Percentiles rank a stretch among this genome's conserved stretches.
Evolutionary conservation across 441 rosid species (phyloP).

Genomic region (Gossypium davidsonii): DNA sequence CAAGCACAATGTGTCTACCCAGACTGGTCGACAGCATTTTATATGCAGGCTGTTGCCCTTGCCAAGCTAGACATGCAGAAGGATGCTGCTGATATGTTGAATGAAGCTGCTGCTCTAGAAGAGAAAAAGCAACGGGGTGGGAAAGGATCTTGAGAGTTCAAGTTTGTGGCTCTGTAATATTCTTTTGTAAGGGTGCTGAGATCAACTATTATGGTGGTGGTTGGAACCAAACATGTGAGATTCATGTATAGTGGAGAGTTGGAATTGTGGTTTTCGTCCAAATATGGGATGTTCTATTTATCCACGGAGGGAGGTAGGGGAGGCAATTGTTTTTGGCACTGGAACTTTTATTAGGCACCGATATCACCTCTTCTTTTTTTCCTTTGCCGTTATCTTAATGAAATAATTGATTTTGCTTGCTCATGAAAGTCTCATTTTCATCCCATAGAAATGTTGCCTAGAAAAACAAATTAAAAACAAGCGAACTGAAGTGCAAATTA

Average conservation of each 20-base stretch:
- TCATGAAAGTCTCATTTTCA: not conserved
- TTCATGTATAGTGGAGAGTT: constrained; percentile 22
- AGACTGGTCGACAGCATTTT: constrained; percentile 95
- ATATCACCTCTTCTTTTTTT: not conserved
- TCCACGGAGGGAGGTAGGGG: constrained; percentile 15
- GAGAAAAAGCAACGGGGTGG: constrained; percentile 69
- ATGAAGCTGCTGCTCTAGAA: constrained; percentile 84
- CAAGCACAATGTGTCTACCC: constrained; percentile 93
- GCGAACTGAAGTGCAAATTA: not conserved
- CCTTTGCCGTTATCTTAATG: constrained; percentile 11
- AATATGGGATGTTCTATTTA: constrained; percentile 23
- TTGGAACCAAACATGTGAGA: constrained; percentile 23
- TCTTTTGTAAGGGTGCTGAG: constrained; percentile 22
- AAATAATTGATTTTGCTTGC: constrained; percentile 14
- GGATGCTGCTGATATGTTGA: constrained; percentile 91
- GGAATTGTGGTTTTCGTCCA: constrained; percentile 22
- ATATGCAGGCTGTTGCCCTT: constrained; percentile 92
- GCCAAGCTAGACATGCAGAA: constrained; percentile 91
- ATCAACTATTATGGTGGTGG: constrained; percentile 12
- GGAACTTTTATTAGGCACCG: not conserved
- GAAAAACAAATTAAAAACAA: not conserved
- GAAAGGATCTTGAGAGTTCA: constrained; percentile 32
- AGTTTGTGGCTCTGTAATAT: constrained; percentile 6
- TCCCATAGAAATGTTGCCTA: not conserved
- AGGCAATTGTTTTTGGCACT: not conserved